Evolutionary conservation across 257 asterid species (phyloP).

Genomic region (Capsicum chinense): DNA sequence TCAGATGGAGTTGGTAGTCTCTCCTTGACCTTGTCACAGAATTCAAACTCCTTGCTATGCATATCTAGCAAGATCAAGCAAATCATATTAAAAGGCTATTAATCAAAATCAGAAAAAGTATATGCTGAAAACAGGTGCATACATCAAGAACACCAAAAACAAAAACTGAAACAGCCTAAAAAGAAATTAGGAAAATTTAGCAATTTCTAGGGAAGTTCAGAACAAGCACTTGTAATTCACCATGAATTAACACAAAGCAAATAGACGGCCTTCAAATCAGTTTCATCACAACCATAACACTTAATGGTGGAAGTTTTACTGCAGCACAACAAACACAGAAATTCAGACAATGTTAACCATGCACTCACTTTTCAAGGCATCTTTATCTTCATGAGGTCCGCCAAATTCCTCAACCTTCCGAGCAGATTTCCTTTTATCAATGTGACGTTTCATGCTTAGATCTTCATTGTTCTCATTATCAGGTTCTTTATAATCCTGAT

Average conservation of each 20-base stretch:
- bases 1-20: slow-evolving; percentile 75
- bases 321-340: slow-evolving; percentile 9
- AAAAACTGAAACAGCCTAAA: slow-evolving; percentile 10
- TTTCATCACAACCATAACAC: not conserved
- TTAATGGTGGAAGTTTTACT: not conserved
- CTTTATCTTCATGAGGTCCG: slow-evolving; percentile 77
- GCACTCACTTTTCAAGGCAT: slow-evolving; percentile 82
- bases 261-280: slow-evolving; percentile 11
- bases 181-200: not conserved
- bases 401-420: slow-evolving; percentile 74
- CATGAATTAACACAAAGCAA: not conserved
- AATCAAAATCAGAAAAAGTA: slow-evolving; percentile 1
- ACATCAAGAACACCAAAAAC: not conserved
- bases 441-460: slow-evolving; percentile 56
- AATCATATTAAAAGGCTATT: slow-evolving; percentile 23
- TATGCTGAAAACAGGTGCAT: not conserved
- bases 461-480: slow-evolving; percentile 74
- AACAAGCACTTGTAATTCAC: not conserved
- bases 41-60: slow-evolving; percentile 74
- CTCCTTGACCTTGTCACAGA: slow-evolving; percentile 96
- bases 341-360: slow-evolving; percentile 17
- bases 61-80: slow-evolving; percentile 58
- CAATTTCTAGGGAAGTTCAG: not conserved
- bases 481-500: slow-evolving; percentile 70
- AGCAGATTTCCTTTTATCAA: slow-evolving; percentile 74